Base-by-base conservation (phyloP, 164 flowering plant species). In the Stephania yunnanensis region DNA sequence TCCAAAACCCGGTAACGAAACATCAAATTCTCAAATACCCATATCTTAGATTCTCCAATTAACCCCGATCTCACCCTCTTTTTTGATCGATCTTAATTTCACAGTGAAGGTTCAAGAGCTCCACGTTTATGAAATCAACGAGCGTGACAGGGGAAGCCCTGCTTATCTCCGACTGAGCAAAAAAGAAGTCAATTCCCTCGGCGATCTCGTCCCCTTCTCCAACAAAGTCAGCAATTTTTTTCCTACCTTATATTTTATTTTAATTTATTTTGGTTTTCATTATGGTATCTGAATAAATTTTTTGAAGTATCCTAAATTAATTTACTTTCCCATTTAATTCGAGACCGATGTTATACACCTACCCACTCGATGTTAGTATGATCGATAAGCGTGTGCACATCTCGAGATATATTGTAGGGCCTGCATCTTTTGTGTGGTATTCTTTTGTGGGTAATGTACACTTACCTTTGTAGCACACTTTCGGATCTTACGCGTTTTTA, bases 131-230 rank as follows among this genome's bases (percentile, higher is more conserved):
- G 95, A 89, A 82, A 83, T 91, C 71, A 91, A 91, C 80, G 95
- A 91, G 79, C 75, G 86, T 15, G 92, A 91, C 80, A 78, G 95
- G 46, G 86, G 84, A 12, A 91, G 95, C 85, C 95, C 95, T 0
- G 90, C 91, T 0, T 81, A 78, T 82, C 88, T 91, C 13, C 79
- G 79, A 7, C 82, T 89, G 22, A 89, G 92, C 78, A 71, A 88
- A 72, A 88, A 89, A 75, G 30, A 71, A 0, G 84, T 80, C 42
- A 82, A 85, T 78, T 68, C 90, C 2, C 88, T 90, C 1, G 94
- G 93, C 29, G 93, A 91, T 80, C 88, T 91, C 25, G 89, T 89
- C 5, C 90, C 95, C 0, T 89, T 91, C 83, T 81, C 75, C 69
- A 89, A 89, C 91, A 89, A 90, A 81, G 85, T 74, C 42, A 36